Evolutionary conservation across 2,329 filamentous ascomycete species (phyloP), one percentile per base, ranked within the genome.

Genomic region (Magnaporthiopsis incrustans): DNA sequence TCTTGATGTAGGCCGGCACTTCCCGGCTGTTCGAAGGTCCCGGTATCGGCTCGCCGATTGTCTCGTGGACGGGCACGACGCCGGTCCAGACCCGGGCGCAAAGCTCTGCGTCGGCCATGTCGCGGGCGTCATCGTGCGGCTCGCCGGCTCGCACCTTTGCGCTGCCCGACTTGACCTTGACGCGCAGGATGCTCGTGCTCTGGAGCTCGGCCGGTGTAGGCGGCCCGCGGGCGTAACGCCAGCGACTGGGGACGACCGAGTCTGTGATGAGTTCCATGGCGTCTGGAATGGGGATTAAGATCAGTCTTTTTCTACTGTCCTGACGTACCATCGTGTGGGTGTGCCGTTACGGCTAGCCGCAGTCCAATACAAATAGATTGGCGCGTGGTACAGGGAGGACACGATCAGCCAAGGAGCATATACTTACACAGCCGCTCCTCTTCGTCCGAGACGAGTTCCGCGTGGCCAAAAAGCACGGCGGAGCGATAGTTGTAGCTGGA

Each of bases 401-500:
- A 50, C 22, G 5, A 22, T 6, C 6, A 8, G 38, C 18, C 15
- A 18, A 50, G n/a, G 12, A 14, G 10, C 44, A 25, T 53, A n/a
- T 3, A 53, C 44, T 22, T 25, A 53, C 44, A 95, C 6, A 90
- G 73, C 72, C 90, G 90, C 78, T 96, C 92, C 3, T 81, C 83
- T 0, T 77, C 74, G 66, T 89, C 85, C 2, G 85, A 83, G 8
- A 96, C 89, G 1, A 89, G 75, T 11, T 76, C 79, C 0, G 89
- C 92, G 72, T 87, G 84, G 1, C 92, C 92, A 71, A 94, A 92
- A 15, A 95, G 80, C 11, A 92, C 79, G 14, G 89, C 90, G 56
- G 88, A 91, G 67, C 91, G 90, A 78, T 95, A 96, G 79, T 96
- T 94, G 79, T 91, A 93, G 77, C 85, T 90, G 79, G 96, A 91